A percentile compares a stretch with the other conserved stretches of the same genome.
Evolutionary conservation across 2,329 filamentous ascomycete genomes (phyloP).

Genomic region (Aspergillus proliferans): DNA sequence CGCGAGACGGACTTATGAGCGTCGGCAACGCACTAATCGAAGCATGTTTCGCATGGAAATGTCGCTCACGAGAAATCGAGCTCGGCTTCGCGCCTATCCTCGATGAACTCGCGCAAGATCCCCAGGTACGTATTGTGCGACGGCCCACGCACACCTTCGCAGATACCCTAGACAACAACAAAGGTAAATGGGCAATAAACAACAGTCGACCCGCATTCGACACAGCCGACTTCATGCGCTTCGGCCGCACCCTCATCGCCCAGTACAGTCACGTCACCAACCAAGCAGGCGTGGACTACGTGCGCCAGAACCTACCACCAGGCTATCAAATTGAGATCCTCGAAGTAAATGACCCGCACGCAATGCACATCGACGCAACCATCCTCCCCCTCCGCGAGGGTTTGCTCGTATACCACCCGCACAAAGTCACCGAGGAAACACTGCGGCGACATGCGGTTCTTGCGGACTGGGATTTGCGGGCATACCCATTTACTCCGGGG

Average conservation of each 20-base stretch:
- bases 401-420: conserved; percentile 21
- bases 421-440: conserved; percentile 15
- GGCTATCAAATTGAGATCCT: conserved; percentile 26
- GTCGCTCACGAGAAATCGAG: neutral
- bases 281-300: conserved; percentile 24
- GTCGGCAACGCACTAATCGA: neutral
- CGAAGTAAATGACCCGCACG: conserved; percentile 18
- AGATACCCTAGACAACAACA: neutral
- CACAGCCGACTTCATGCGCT: conserved; percentile 31
- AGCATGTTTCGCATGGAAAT: neutral
- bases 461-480: conserved; percentile 7
- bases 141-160: neutral
- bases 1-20: neutral
- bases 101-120: neutral
- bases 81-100: neutral
- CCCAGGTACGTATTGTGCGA: neutral
- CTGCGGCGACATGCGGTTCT: conserved; percentile 20
- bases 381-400: conserved; percentile 24
- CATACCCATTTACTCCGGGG: neutral
- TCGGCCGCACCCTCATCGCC: conserved; percentile 25
- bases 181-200: conserved; percentile 23
- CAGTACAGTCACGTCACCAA: conserved; percentile 32
- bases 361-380: conserved; percentile 29
- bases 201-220: conserved; percentile 29
- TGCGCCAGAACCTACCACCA: conserved; percentile 16